Percentiles rank a stretch among this genome's conserved stretches.
Conservation (phyloP, 2,329 filamentous ascomycete genomes). For the Arthrobotrys pseudoclavata region DNA sequence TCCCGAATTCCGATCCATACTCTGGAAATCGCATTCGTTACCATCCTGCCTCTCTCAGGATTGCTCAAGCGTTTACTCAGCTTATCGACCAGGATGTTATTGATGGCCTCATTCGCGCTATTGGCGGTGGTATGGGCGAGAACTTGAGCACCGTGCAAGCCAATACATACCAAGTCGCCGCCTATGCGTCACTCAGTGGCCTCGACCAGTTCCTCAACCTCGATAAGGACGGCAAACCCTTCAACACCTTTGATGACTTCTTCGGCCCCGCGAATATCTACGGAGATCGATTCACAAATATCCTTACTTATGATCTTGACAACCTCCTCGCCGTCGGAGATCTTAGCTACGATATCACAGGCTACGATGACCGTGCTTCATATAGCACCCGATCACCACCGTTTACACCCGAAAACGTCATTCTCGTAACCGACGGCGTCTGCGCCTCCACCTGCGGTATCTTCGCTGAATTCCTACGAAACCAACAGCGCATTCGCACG, state of each 20-base stretch:
- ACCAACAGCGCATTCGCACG: slow-evolving; percentile 71
- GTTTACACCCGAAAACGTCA: slow-evolving; percentile 67
- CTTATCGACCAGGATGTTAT: slow-evolving; percentile 51
- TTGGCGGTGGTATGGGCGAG: slow-evolving; percentile 50
- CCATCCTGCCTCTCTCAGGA: slow-evolving; percentile 64
- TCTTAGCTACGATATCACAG: slow-evolving; percentile 65
- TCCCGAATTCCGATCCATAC: slow-evolving; percentile 68
- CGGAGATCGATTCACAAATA: slow-evolving; percentile 66
- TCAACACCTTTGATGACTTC: slow-evolving; percentile 67
- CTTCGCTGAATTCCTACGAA: slow-evolving; percentile 72
- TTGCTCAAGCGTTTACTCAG: slow-evolving; percentile 50
- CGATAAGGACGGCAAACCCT: slow-evolving; percentile 65
- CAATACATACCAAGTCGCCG: slow-evolving; percentile 26
- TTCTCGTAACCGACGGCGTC: slow-evolving; percentile 69
- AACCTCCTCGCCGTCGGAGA: slow-evolving; percentile 61
- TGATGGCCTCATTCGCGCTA: slow-evolving; percentile 27
- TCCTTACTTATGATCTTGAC: slow-evolving; percentile 63
- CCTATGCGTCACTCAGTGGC: slow-evolving; percentile 42
- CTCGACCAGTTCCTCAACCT: slow-evolving; percentile 65
- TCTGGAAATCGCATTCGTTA: slow-evolving; percentile 68
- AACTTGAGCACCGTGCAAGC: slow-evolving; percentile 30
- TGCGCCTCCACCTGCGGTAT: slow-evolving; percentile 75
- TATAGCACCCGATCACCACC: slow-evolving; percentile 60
- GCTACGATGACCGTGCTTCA: slow-evolving; percentile 59
- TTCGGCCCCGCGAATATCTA: slow-evolving; percentile 66